Conservation (phyloP, 1,284 basidiomycete genomes). For the Ceratobasidium sp. region DNA sequence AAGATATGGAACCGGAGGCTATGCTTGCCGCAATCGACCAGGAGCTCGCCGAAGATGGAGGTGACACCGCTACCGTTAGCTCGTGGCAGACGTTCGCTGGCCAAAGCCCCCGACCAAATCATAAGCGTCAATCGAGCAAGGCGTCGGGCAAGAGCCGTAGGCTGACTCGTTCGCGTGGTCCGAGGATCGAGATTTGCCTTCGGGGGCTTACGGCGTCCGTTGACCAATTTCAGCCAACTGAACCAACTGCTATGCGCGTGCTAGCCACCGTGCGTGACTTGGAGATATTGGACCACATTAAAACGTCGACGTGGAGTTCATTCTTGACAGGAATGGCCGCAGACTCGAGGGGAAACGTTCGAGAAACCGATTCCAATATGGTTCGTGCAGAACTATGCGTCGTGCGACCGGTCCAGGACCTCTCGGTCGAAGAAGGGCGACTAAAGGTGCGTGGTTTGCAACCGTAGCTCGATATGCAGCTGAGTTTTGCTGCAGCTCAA, state of each 20-base stretch:
- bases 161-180: constrained; percentile 78
- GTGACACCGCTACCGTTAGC: constrained; percentile 77
- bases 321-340: constrained; percentile 88
- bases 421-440: constrained; percentile 79
- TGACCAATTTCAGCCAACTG: constrained; percentile 69
- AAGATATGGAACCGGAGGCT: constrained; percentile 76
- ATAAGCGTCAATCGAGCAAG: constrained; percentile 44
- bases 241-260: constrained; percentile 62
- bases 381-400: constrained; percentile 83
- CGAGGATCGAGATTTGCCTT: constrained; percentile 88
- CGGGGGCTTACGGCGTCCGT: constrained; percentile 71
- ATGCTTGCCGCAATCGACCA: constrained; percentile 92
- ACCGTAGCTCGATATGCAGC: neutral
- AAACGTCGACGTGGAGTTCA: constrained; percentile 98
- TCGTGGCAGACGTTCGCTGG: constrained; percentile 83
- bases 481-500: constrained; percentile 68
- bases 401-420: constrained; percentile 73
- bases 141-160: constrained; percentile 56
- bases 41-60: constrained; percentile 74
- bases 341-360: constrained; percentile 83
- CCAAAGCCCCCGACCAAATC: constrained; percentile 49
- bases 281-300: constrained; percentile 97
- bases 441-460: constrained; percentile 67
- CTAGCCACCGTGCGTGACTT: constrained; percentile 74
- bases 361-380: constrained; percentile 94